Evolutionary conservation across 2,329 filamentous ascomycete species (phyloP), one percentile per base, ranked within the genome.

Genomic region (Fusarium ramigenum): DNA sequence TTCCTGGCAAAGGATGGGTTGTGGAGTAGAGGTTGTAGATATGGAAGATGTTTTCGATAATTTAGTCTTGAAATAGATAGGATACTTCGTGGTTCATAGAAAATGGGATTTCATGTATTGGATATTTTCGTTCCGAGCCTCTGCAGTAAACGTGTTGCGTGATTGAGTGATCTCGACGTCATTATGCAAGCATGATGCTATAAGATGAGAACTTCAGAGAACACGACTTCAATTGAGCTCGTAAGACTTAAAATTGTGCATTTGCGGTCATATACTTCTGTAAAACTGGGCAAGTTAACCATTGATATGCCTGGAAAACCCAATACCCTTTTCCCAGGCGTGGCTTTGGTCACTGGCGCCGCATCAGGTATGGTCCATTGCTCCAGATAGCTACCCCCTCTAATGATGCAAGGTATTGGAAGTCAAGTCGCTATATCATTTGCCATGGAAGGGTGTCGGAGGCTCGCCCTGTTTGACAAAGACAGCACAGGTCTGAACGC

Each of bases 1-100:
- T 94, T 66, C 80, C 86, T 2, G 92, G 90, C 43, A 90, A 89
- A 75, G 93, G 92, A 1, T 97, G 95, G 94, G 88, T 93, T 73
- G 89, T 93, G 69, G 92, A 87, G 72, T 89, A 78, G 79, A 46
- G 42, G 5, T 14, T 61, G 42, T 19, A n/a, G 11, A 52, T 23
- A 21, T 52, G 18, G 32, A 19, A 52, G 32, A n/a, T 30, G 14
- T n/a, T 54, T 54, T 42, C 11, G 39, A 61, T 43, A 49, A 12
- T 32, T 32, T 37, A 53, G 60, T 63, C 39, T 64, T 73, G 49
- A 74, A 52, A 72, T 76, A 76, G 66, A 73, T 58, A 65, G 69
- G 72, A 76, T 76, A 76, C 74, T 73, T 74, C 60, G 53, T 67
- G 53, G 57, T 66, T 63, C 57, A 63, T 57, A 64, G 34, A 66